Conservation (phyloP, 352 stramenopile species). For the Phytophthora niederhauseri region DNA sequence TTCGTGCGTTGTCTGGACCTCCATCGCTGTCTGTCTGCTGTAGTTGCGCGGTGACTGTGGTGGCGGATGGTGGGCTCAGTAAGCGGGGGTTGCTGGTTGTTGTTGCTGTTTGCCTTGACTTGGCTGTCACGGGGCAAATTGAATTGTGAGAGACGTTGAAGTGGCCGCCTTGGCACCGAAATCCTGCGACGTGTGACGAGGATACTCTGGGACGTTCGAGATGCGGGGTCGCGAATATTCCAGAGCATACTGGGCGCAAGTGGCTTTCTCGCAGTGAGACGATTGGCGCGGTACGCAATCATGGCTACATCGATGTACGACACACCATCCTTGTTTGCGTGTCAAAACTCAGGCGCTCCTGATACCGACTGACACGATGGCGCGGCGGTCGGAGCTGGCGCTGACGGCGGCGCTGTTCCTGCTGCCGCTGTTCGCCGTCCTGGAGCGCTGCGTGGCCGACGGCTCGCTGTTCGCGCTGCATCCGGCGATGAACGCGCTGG, state of each 20-base stretch:
- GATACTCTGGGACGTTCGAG: slow-evolving; percentile 29
- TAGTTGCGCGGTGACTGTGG: background rate
- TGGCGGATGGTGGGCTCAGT: background rate
- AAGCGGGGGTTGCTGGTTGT: slow-evolving; percentile 3
- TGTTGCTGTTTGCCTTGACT: slow-evolving; percentile 14
- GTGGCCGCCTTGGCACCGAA: background rate
- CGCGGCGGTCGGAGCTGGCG: slow-evolving; percentile 10
- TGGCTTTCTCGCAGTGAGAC: background rate
- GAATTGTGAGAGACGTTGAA: slow-evolving; percentile 37
- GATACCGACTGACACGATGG: background rate
- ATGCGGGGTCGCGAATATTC: slow-evolving; percentile 27
- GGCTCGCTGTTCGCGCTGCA: slow-evolving; percentile 62
- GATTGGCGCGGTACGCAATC: background rate
- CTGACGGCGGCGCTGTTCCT: slow-evolving; percentile 57
- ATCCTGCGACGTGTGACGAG: background rate
- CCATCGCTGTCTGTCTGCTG: slow-evolving; percentile 20
- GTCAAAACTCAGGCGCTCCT: background rate
- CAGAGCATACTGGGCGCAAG: slow-evolving; percentile 10
- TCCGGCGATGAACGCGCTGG: slow-evolving; percentile 54
- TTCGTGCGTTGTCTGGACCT: slow-evolving; percentile 33
- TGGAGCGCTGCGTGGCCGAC: slow-evolving; percentile 52
- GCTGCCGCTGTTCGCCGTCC: slow-evolving; percentile 46
- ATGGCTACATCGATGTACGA: slow-evolving; percentile 9
- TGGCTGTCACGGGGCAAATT: slow-evolving; percentile 34
- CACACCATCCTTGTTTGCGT: slow-evolving; percentile 2